Evolutionary conservation across 2,329 filamentous ascomycete genomes (phyloP), one percentile per base, ranked within the genome.

Genomic region (Monosporascus sp.): DNA sequence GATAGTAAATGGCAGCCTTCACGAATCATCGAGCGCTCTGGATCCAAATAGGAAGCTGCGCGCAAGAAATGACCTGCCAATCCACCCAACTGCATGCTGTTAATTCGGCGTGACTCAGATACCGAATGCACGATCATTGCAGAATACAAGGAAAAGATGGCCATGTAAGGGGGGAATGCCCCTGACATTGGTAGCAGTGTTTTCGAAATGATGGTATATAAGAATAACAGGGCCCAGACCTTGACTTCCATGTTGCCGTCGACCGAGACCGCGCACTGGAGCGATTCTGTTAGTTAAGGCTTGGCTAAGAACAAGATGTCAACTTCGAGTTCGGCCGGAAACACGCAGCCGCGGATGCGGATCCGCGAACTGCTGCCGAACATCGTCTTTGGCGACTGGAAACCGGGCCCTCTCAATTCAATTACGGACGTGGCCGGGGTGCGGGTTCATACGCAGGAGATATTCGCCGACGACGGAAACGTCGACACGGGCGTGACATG

Each of bases 401-500:
- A 65, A 2, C 63, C 75, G 0, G 77, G 77, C 0, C 67, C 68
- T 5, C 72, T 76, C 22, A 80, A 80, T 63, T 77, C 75, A 52
- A 68, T 80, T 28, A 80, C 78, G 22, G 78, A 80, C 55, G 75
- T 80, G 15, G 68, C 74, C 5, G 76, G 76, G 0, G 76, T 80
- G 8, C 69, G 74, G 3, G 74, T 75, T 4, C 68, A 76, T 54
- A 77, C 74, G 0, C 69, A 76, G 53, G 74, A 76, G 7, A 71
- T 79, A 40, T 68, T 69, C 44, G 52, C 50, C 48, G 57, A 62
- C 22, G 62, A 72, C 40, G 61, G 62, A 6, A 59, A 66, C 26
- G 68, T 78, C 55, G 78, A 79, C 58, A 79, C 77, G 0, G 78
- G 78, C 48, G 70, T 80, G 11, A 81, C 78, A 1, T 72, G 73